Conservation (phyloP, 768 basidiomycete genomes). For the Podaxis mareebaensis region DNA sequence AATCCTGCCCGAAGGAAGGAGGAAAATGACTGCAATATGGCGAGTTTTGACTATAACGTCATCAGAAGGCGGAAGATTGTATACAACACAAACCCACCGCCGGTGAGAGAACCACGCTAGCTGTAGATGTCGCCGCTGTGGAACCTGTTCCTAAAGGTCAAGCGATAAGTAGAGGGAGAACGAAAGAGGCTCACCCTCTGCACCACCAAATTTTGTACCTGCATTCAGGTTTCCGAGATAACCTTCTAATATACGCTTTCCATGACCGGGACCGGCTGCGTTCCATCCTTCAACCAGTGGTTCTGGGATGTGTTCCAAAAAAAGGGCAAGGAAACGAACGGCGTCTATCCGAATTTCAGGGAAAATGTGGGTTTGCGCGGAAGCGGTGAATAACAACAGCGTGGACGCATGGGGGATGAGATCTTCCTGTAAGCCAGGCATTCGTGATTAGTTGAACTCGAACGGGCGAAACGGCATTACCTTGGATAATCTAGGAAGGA, state of each 20-base stretch:
- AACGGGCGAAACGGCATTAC: conserved; percentile 33
- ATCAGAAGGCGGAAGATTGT: conserved; percentile 11
- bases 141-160: conserved; percentile 30
- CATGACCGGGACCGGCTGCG: conserved; percentile 48
- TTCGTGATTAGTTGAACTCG: neutral
- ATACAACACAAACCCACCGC: conserved; percentile 42
- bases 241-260: conserved; percentile 70
- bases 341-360: conserved; percentile 94
- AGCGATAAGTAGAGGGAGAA: neutral
- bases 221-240: conserved; percentile 79
- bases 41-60: conserved; percentile 65
- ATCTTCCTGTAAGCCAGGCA: conserved; percentile 47
- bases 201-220: conserved; percentile 60
- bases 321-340: conserved; percentile 73
- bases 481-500: conserved; percentile 60
- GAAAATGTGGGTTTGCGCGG: conserved; percentile 93
- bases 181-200: conserved; percentile 41
- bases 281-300: conserved; percentile 72
- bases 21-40: conserved; percentile 72
- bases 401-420: conserved; percentile 73
- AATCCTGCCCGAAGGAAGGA: conserved; percentile 49
- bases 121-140: conserved; percentile 54
- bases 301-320: conserved; percentile 70
- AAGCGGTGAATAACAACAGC: conserved; percentile 83
- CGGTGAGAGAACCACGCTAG: conserved; percentile 65